Percentiles rank a stretch among this genome's conserved stretches.
These are phyloP conservation scores for Saccharomyces hybrid DNA, from an alignment of 1,139 yeast genomes.

Conservation along the genomic window DNA sequence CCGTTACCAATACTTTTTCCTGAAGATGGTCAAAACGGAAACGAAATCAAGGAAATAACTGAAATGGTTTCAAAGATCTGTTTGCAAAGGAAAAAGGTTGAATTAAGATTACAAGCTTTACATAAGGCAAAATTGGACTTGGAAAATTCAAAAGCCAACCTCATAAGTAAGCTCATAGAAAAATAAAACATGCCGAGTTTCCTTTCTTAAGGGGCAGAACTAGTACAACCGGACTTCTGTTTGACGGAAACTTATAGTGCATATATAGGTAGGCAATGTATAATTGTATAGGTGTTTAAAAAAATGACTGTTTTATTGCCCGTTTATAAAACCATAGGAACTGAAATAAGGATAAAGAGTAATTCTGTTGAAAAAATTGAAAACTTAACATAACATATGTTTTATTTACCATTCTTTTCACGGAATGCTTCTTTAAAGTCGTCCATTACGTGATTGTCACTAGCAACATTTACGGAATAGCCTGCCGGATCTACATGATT, in stretches of 20 bases:
- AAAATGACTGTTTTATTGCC: background rate
- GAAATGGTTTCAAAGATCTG: constrained; percentile 1
- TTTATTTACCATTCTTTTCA: background rate
- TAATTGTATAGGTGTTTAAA: background rate
- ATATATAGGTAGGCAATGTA: background rate
- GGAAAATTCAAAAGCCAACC: background rate
- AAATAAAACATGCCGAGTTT: background rate
- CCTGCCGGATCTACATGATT: constrained; percentile 1
- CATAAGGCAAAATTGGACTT: background rate
- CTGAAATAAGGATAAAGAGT: background rate
- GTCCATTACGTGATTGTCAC: constrained; percentile 15
- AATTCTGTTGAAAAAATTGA: background rate
- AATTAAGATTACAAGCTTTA: constrained; percentile 4
- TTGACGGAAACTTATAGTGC: background rate
- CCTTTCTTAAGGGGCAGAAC: too few species aligned
- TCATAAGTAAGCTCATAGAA: background rate
- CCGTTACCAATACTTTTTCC: constrained; percentile 3
- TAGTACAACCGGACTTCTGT: background rate
- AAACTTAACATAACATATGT: background rate
- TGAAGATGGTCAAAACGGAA: background rate
- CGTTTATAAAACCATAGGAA: background rate
- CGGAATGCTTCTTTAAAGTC: constrained; percentile 16
- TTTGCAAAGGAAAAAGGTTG: constrained; percentile 3
- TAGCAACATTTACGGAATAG: constrained; percentile 14
- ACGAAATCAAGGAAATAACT: background rate